phyloP scores from a whole-genome alignment of 1,139 yeast species.

The Candida tropicalis region DNA sequence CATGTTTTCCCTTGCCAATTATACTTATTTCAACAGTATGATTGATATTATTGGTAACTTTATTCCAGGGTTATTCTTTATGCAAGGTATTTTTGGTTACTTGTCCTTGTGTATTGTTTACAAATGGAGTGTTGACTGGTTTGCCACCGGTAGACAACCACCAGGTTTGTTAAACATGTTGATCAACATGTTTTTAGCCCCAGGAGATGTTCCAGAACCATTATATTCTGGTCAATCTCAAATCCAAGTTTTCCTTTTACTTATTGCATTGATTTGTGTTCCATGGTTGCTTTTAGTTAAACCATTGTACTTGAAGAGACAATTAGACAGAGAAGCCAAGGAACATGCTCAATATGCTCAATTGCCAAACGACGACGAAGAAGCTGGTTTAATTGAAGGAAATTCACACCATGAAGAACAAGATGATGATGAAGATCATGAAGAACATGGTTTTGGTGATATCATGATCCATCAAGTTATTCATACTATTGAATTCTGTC shows the following conservation, averaged over 20 bases:
- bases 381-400: slow-evolving; percentile 26
- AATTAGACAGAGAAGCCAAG: slow-evolving; percentile 44
- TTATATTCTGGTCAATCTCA: slow-evolving; percentile 65
- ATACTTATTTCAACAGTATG: slow-evolving; percentile 54
- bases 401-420: slow-evolving; percentile 36
- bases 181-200: slow-evolving; percentile 78
- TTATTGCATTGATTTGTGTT: slow-evolving; percentile 69
- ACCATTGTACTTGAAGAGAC: slow-evolving; percentile 55
- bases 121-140: slow-evolving; percentile 83
- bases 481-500: slow-evolving; percentile 77
- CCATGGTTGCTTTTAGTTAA: slow-evolving; percentile 75
- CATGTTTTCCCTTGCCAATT: slow-evolving; percentile 68
- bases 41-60: slow-evolving; percentile 78
- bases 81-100: slow-evolving; percentile 85
- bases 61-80: slow-evolving; percentile 75
- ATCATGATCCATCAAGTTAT: slow-evolving; percentile 79
- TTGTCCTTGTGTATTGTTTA: slow-evolving; percentile 69
- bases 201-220: slow-evolving; percentile 70
- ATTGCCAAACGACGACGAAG: slow-evolving; percentile 26
- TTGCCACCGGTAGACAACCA: slow-evolving; percentile 65
- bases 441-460: slow-evolving; percentile 67
- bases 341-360: slow-evolving; percentile 29
- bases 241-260: slow-evolving; percentile 60
- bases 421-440: slow-evolving; percentile 56
- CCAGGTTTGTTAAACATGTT: slow-evolving; percentile 83